These are phyloP conservation scores for Bolboschoenus planiculmis DNA, from an alignment of 176 grass and related monocot species.

Conservation along the genomic window DNA sequence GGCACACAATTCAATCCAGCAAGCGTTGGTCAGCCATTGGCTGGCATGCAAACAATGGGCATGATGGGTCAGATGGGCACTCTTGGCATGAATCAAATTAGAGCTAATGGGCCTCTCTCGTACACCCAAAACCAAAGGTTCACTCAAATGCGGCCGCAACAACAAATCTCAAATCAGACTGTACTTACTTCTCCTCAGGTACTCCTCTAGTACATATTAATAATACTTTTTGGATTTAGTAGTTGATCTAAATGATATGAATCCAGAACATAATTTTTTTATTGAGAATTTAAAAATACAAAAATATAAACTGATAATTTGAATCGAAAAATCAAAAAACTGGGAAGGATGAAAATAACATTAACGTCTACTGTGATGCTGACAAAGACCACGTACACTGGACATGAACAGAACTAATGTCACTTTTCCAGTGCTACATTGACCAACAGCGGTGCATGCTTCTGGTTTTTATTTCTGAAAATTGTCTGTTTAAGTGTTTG, in stretches of 20 bases:
- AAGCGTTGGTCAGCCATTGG: constrained; percentile 58
- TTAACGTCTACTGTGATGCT: background rate
- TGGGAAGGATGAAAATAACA: background rate
- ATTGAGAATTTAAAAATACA: background rate
- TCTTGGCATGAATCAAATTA: constrained; percentile 76
- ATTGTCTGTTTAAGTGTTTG: background rate
- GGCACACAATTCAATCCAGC: constrained; percentile 54
- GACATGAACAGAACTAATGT: background rate
- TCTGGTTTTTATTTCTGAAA: background rate
- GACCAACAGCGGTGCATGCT: background rate
- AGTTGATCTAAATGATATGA: background rate
- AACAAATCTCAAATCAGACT: constrained; percentile 45
- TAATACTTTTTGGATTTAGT: constrained; percentile 11
- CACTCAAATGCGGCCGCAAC: constrained; percentile 72
- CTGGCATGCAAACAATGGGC: constrained; percentile 94
- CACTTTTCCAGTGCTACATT: background rate
- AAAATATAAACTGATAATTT: background rate
- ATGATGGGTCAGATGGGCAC: constrained; percentile 44
- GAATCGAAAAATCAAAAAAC: background rate
- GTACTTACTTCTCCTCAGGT: constrained; percentile 79
- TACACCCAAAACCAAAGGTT: constrained; percentile 73
- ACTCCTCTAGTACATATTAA: constrained; percentile 3
- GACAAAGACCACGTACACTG: background rate
- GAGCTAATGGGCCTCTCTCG: constrained; percentile 65
- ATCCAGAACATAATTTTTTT: background rate